Evolutionary conservation across 768 basidiomycete genomes (phyloP).

Genomic region (Mycena alexandri): DNA sequence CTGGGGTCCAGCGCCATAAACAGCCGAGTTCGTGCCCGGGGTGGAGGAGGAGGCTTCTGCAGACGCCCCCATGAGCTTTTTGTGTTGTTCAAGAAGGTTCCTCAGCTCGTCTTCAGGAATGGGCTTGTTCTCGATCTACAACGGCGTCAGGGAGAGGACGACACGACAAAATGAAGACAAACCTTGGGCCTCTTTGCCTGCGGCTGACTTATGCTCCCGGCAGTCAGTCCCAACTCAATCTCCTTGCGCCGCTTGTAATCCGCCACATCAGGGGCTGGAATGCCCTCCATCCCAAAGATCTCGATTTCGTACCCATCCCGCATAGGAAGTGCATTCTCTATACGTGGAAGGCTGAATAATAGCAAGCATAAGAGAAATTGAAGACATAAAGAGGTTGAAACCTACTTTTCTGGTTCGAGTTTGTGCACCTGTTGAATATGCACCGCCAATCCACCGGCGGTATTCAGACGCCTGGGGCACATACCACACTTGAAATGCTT

Average conservation of each 20-base stretch:
- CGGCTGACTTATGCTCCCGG: slow-evolving; percentile 85
- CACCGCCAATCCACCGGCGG: slow-evolving; percentile 96
- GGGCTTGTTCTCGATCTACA: slow-evolving; percentile 72
- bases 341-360: slow-evolving; percentile 74
- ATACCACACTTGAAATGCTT: slow-evolving; percentile 99
- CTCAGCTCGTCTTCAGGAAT: slow-evolving; percentile 87
- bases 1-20: slow-evolving; percentile 82
- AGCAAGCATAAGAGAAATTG: slow-evolving; percentile 14
- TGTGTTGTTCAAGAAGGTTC: slow-evolving; percentile 90
- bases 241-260: slow-evolving; percentile 98
- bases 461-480: slow-evolving; percentile 95
- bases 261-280: slow-evolving; percentile 92
- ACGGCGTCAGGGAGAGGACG: background rate
- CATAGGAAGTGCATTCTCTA: slow-evolving; percentile 96
- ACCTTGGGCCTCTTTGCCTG: slow-evolving; percentile 82
- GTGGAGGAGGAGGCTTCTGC: slow-evolving; percentile 54
- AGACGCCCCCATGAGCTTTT: slow-evolving; percentile 86
- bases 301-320: slow-evolving; percentile 98
- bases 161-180: background rate
- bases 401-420: slow-evolving; percentile 93
- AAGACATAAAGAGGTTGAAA: slow-evolving; percentile 25
- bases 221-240: slow-evolving; percentile 88
- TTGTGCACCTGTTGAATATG: slow-evolving; percentile 99
- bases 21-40: slow-evolving; percentile 56
- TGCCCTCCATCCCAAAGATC: slow-evolving; percentile 99